These are phyloP conservation scores for Dentipellis sp. DNA, from an alignment of 768 basidiomycete genomes.

Conservation along the genomic window DNA sequence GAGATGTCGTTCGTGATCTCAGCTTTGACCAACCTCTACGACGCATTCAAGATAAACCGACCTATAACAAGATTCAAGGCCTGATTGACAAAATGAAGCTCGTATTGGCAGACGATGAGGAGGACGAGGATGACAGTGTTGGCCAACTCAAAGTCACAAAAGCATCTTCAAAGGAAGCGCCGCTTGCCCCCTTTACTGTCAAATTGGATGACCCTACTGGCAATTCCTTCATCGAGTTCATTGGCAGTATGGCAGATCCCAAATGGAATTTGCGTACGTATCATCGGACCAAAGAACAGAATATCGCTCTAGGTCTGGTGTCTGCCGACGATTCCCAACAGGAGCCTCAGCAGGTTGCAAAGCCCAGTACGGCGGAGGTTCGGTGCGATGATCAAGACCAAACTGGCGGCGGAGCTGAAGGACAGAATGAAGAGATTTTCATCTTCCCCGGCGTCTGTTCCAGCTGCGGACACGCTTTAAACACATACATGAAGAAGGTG, in stretches of 20 bases:
- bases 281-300: constrained; percentile 70
- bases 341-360: too few relatives aligned
- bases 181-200: constrained; percentile 71
- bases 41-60: constrained; percentile 63
- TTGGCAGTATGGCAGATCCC: constrained; percentile 79
- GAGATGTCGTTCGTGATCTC: constrained; percentile 76
- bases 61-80: constrained; percentile 63
- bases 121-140: constrained; percentile 32
- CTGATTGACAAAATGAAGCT: constrained; percentile 59
- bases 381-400: background rate
- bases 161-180: constrained; percentile 32
- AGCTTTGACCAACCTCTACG: constrained; percentile 76
- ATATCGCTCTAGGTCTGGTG: constrained; percentile 67
- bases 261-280: constrained; percentile 89
- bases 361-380: too few relatives aligned
- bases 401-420: constrained; percentile 20
- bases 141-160: constrained; percentile 20
- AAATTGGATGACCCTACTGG: constrained; percentile 89
- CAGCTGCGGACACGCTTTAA: constrained; percentile 72
- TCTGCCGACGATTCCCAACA: constrained; percentile 30
- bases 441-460: constrained; percentile 85
- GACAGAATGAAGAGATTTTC: constrained; percentile 77
- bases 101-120: constrained; percentile 49
- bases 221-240: constrained; percentile 93
- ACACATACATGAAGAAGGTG: constrained; percentile 94